Conservation (phyloP, 129 eudicot species). For the Apium graveolens region DNA sequence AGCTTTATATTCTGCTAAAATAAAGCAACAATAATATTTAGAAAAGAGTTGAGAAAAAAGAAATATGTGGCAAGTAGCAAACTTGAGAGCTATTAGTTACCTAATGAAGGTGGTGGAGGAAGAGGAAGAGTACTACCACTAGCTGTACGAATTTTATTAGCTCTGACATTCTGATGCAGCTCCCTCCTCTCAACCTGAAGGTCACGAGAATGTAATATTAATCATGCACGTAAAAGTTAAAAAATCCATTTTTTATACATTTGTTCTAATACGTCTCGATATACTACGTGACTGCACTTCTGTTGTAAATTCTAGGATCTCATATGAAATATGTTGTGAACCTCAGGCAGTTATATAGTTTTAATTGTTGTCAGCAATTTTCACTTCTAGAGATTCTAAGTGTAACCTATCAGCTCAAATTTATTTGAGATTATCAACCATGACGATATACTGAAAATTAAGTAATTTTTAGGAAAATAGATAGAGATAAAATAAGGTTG, state of each 20-base stretch:
- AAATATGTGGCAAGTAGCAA: not conserved
- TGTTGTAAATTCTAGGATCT: no score
- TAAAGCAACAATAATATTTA: not conserved
- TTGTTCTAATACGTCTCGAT: not conserved
- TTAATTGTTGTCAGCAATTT: no score
- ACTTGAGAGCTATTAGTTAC: constrained; percentile 21
- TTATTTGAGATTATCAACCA: no score
- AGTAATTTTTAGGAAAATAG: not conserved
- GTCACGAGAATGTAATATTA: constrained; percentile 8
- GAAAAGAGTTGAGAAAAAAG: not conserved
- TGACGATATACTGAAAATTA: no score
- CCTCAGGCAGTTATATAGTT: no score
- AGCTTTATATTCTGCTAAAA: constrained; percentile 35
- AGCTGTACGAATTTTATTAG: constrained; percentile 12
- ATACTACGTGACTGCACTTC: no score
- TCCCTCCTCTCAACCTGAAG: constrained; percentile 29
- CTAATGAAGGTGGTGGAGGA: constrained; percentile 50
- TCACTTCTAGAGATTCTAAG: not conserved
- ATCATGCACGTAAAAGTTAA: not conserved
- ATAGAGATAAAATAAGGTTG: not conserved
- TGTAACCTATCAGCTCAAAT: not conserved
- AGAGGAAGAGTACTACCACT: constrained; percentile 27
- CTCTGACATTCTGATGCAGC: constrained; percentile 13
- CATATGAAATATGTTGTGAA: no score
- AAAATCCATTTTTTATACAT: not conserved